Evolutionary conservation across 1,284 basidiomycete species (phyloP), one percentile per base, ranked within the genome.

Genomic region (Inonotus obliquus): DNA sequence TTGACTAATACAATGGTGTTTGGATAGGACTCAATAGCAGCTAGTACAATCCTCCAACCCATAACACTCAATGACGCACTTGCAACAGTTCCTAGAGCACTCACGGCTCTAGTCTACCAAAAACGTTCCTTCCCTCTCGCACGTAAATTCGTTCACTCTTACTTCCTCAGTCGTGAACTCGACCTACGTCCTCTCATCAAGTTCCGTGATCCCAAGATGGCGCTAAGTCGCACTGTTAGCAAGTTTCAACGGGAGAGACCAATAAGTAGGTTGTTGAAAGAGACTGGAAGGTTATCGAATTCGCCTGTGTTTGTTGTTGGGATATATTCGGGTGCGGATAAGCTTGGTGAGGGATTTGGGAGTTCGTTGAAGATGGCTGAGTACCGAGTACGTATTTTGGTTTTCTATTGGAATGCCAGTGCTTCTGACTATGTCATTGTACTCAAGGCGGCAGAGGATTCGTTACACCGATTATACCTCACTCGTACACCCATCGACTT

Each of bases 301-400:
- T 89, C 91, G 6, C 95, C 96, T 0, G 82, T 97, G 44, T 99
- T 93, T 73, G 91, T 98, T 14, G 91, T 98, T 10, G 96, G 95
- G 23, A 89, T 97, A 54, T 98, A 86, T 74, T 91, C 92, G n/a
- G 90, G 91, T 6, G 84, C 83, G 21, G 89, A 91, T 66, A 87
- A 98, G 76, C 82, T 99, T 2, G 94, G 96, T 13, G 96, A 99
- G 76, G 96, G 95, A 7, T 94, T 94, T 70, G 97, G 97, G 53
- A 92, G 87, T 68, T 94, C 92, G 17, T 78, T 98, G 62, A 86
- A 85, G 71, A 99, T 99, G 96, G 96, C 95, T 17, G 94, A 98
- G 75, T 97, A 87, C 76, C 81, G 97, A 63, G 95, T 94, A 71
- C 65, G 85, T 75, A n/a, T n/a, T n/a, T n/a, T n/a, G n/a, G n/a